These are phyloP conservation scores for Pyrus bretschneideri DNA, from an alignment of 306 rosid genomes.

Conservation along the genomic window DNA sequence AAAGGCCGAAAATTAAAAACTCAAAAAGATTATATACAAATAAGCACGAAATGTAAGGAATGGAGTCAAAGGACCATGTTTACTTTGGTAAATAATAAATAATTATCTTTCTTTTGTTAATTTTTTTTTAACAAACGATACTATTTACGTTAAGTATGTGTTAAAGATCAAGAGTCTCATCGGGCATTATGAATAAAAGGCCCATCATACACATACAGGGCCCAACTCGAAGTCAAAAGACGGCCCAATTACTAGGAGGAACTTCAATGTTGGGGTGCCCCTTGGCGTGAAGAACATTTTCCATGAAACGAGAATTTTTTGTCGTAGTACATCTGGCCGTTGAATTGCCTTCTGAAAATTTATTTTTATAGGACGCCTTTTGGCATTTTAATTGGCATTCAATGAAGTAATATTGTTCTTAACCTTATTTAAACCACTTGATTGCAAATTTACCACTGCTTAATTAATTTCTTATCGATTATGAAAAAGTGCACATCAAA, in stretches of 20 bases:
- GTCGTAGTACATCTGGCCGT: neutral
- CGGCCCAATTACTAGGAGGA: neutral
- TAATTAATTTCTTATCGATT: too few relatives aligned
- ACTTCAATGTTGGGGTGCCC: neutral
- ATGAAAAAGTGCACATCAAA: neutral
- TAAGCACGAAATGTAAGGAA: neutral
- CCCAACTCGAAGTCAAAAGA: neutral
- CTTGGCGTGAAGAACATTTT: too few relatives aligned
- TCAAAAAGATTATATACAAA: too few relatives aligned
- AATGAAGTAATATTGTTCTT: neutral
- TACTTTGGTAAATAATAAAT: neutral
- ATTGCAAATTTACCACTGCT: neutral
- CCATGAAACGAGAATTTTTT: too few relatives aligned
- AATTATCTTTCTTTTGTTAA: neutral
- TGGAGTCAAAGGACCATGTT: neutral
- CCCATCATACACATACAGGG: neutral
- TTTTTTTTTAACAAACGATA: too few relatives aligned
- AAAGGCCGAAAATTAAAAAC: neutral
- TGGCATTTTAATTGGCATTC: neutral
- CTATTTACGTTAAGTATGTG: too few relatives aligned
- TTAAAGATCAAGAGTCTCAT: neutral
- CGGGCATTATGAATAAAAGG: neutral
- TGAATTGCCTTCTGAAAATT: neutral
- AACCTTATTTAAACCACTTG: neutral
- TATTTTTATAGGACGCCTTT: neutral